Evolutionary conservation across 306 rosid genomes (phyloP).

Genomic region (Gillenia trifoliata): DNA sequence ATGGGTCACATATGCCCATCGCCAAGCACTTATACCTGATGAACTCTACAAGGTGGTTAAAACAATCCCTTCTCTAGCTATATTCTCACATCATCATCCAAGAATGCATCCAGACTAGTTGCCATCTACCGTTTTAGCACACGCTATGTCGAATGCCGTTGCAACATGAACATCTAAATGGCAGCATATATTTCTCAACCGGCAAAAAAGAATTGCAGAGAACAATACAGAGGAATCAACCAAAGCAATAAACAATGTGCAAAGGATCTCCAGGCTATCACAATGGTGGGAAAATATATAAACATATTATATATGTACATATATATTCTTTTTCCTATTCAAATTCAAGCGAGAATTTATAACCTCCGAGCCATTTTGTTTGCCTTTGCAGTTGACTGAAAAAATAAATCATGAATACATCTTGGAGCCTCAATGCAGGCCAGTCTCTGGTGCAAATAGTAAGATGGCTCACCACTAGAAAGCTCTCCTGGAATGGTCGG

Average conservation of each 20-base stretch:
- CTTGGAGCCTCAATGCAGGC: constrained; percentile 12
- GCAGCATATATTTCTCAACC: constrained; percentile 1
- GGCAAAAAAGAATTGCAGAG: constrained; percentile 28
- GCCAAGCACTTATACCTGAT: constrained; percentile 30
- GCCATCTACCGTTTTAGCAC: neutral
- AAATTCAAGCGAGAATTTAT: neutral
- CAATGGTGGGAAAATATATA: constrained; percentile 15
- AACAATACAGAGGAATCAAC: constrained; percentile 8
- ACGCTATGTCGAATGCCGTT: neutral
- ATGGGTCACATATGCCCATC: constrained; percentile 18
- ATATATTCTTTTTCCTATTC: neutral
- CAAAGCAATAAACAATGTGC: constrained; percentile 11
- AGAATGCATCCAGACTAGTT: neutral
- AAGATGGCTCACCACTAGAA: neutral
- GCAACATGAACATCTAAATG: neutral
- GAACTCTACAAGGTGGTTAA: constrained; percentile 31
- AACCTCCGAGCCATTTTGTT: neutral
- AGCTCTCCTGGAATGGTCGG: neutral
- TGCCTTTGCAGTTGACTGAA: constrained; percentile 6
- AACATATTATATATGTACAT: no score
- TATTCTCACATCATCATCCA: neutral
- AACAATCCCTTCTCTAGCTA: neutral
- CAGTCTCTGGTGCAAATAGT: neutral
- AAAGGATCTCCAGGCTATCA: constrained; percentile 21
- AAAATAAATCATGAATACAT: neutral